A percentile compares a stretch with the other conserved stretches of the same genome.
phyloP scores from a whole-genome alignment of 2,329 filamentous ascomycete genomes.

The Periconia digitata region DNA sequence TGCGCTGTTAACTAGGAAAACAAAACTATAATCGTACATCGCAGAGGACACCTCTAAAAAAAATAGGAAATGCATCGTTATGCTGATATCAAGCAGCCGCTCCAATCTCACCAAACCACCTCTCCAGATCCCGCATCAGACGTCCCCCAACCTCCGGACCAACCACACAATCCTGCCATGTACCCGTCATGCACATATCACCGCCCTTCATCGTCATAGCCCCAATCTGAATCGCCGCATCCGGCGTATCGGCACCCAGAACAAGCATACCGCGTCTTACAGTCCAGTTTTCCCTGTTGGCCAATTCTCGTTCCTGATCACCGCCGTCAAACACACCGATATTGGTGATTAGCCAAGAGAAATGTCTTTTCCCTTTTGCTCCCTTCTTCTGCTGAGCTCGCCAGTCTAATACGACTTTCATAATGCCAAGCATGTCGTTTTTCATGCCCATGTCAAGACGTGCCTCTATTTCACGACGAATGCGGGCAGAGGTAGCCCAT shows the following conservation, averaged over 20 bases:
- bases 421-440: constrained; percentile 9
- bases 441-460: constrained; percentile 4
- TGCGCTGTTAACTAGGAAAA: too few relatives aligned
- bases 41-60: too few relatives aligned
- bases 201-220: constrained; percentile 16
- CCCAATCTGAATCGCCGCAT: constrained; percentile 14
- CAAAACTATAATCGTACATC: too few relatives aligned
- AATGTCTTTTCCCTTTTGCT: constrained; percentile 7
- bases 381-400: constrained; percentile 9
- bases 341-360: constrained; percentile 20
- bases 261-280: constrained; percentile 12
- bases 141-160: constrained; percentile 11
- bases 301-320: background rate
- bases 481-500: constrained; percentile 12
- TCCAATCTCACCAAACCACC: constrained; percentile 14
- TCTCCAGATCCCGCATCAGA: constrained; percentile 12
- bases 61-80: too few relatives aligned
- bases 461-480: constrained; percentile 6
- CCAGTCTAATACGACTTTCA: constrained; percentile 11
- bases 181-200: constrained; percentile 14
- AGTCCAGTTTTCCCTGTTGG: constrained; percentile 10
- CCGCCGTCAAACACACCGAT: constrained; percentile 16
- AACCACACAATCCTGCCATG: constrained; percentile 13
- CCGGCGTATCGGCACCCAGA: constrained; percentile 15
- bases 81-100: background rate